Evolutionary conservation across 805 yeast genomes (phyloP).

Genomic region (Wickerhamomyces rabaulensis): DNA sequence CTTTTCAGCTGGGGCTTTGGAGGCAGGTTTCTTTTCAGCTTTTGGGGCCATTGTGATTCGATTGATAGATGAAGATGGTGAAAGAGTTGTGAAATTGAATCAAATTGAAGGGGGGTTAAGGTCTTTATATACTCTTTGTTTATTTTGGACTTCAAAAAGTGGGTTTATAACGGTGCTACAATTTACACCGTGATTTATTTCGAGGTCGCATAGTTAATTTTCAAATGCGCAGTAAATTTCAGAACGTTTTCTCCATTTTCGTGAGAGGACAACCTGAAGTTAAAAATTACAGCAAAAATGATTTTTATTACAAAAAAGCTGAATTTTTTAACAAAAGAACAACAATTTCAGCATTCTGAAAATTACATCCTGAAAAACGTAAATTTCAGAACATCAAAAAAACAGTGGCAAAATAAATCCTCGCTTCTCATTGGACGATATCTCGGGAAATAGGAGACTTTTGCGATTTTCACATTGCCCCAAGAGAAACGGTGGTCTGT

Average conservation of each 20-base stretch:
- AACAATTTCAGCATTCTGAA: conserved; percentile 5
- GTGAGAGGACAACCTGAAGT: background rate
- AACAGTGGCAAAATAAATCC: background rate
- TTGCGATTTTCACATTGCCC: background rate
- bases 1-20: conserved; percentile 97
- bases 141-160: background rate
- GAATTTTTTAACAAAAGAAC: conserved; percentile 4
- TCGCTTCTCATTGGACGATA: conserved; percentile 7
- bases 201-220: background rate
- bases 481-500: background rate
- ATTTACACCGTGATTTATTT: background rate
- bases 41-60: conserved; percentile 57
- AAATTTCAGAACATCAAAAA: conserved; percentile 7
- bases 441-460: conserved; percentile 11
- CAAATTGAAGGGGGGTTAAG: conserved; percentile 1
- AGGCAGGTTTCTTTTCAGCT: conserved; percentile 65
- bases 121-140: background rate
- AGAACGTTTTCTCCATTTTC: background rate
- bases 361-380: conserved; percentile 6
- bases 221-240: background rate
- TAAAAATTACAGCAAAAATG: background rate
- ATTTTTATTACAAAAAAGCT: conserved; percentile 1
- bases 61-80: background rate
- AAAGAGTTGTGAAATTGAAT: background rate
- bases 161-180: background rate